A percentile compares a stretch with the other conserved stretches of the same genome.
Evolutionary conservation across 73 alveolate species (phyloP).

Genomic region (Paraurostyla sp.): DNA sequence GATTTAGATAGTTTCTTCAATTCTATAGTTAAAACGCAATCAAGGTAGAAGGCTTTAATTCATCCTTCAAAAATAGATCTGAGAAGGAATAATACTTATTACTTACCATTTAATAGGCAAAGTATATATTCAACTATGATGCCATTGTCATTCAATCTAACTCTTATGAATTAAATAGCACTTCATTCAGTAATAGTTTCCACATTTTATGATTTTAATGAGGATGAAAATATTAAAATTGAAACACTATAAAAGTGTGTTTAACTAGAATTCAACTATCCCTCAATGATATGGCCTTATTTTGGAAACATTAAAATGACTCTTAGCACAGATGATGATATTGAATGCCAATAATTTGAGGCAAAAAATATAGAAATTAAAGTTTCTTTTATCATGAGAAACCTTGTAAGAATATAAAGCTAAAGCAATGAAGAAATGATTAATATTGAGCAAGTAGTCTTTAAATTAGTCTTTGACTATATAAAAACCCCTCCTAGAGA

Average conservation of each 20-base stretch:
- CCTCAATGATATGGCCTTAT: constrained; percentile 55
- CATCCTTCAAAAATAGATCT: constrained; percentile 53
- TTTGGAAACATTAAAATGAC: constrained; percentile 18
- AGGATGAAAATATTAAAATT: background rate
- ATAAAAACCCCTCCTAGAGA: constrained; percentile 69
- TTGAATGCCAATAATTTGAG: background rate
- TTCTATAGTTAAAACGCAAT: background rate
- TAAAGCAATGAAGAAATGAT: background rate
- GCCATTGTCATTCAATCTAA: constrained; percentile 47
- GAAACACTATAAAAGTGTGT: background rate
- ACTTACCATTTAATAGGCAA: constrained; percentile 48
- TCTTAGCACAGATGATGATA: background rate
- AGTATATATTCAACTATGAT: constrained; percentile 49
- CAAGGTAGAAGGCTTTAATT: background rate
- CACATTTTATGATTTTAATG: constrained; percentile 5
- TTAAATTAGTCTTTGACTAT: constrained; percentile 18
- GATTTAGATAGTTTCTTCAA: constrained; percentile 13
- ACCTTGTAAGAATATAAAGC: background rate
- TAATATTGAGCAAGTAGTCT: background rate
- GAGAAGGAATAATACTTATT: constrained; percentile 43
- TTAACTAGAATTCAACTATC: background rate
- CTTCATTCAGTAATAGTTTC: background rate
- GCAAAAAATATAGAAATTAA: background rate
- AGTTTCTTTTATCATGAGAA: constrained; percentile 24
- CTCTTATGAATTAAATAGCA: constrained; percentile 55